These are phyloP conservation scores for Mucor saturninus DNA, from an alignment of 371 early-diverging fungal genomes.

Conservation along the genomic window DNA sequence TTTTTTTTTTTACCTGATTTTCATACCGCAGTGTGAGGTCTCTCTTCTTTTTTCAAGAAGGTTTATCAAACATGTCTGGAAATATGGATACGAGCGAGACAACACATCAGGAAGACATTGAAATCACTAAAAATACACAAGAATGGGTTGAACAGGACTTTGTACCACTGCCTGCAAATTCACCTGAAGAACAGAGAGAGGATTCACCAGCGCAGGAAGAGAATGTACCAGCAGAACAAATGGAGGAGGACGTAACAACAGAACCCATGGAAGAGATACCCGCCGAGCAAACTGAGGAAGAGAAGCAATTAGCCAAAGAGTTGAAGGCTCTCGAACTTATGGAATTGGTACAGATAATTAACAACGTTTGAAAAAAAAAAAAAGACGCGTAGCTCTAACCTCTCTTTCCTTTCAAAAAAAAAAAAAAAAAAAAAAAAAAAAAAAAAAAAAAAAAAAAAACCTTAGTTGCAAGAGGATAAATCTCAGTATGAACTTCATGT, in stretches of 20 bases:
- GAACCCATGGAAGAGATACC: not conserved
- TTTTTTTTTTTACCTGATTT: not conserved
- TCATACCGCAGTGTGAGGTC: not conserved
- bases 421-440: not conserved
- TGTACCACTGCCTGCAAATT: too few species aligned
- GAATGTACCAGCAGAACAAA: not conserved
- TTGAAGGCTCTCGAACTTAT: constrained; percentile 32
- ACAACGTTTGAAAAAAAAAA: not conserved
- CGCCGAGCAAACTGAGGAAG: not conserved
- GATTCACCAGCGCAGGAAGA: too few species aligned
- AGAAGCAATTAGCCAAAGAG: constrained; percentile 23
- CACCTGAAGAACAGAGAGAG: too few species aligned
- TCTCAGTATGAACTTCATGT: constrained; percentile 45
- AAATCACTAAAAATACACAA: not conserved
- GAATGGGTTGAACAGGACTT: not conserved
- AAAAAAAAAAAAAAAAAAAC: not conserved
- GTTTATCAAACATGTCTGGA: too few species aligned
- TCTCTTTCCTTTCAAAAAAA: not conserved
- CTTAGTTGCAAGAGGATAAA: constrained; percentile 35
- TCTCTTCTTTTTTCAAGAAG: not conserved
- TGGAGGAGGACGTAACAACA: not conserved
- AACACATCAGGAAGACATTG: not conserved
- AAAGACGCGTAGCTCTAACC: not conserved
- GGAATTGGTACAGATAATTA: constrained; percentile 28
- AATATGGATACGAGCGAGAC: not conserved